phyloP scores from a whole-genome alignment of 331 rosid genomes.

The Phaseolus coccineus region DNA sequence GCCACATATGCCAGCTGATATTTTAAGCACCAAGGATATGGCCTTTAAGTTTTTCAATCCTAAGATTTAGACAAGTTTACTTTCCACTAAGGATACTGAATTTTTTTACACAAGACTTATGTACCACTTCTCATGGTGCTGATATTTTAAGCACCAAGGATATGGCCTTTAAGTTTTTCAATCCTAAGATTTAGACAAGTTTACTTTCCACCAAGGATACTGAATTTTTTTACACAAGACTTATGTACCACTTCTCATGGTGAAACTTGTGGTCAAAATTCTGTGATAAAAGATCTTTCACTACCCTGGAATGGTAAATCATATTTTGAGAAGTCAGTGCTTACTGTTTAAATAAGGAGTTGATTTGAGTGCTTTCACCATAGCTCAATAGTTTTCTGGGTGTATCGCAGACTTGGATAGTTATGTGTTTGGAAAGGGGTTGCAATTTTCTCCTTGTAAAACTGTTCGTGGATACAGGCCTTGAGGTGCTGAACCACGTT shows the following conservation, averaged over 20 bases:
- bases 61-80: conserved; percentile 54
- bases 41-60: conserved; percentile 56
- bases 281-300: conserved; percentile 47
- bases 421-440: too few relatives aligned
- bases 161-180: conserved; percentile 42
- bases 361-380: too few relatives aligned
- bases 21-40: too few relatives aligned
- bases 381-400: too few relatives aligned
- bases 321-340: conserved; percentile 59
- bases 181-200: conserved; percentile 61
- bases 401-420: too few relatives aligned
- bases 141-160: conserved; percentile 22
- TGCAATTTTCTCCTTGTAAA: too few relatives aligned
- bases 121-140: conserved; percentile 57
- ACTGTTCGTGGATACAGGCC: too few relatives aligned
- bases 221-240: conserved; percentile 58
- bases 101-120: conserved; percentile 56
- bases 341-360: conserved; percentile 16
- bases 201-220: conserved; percentile 58
- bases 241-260: conserved; percentile 57
- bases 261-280: conserved; percentile 76
- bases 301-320: conserved; percentile 52
- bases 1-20: conserved; percentile 79
- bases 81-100: conserved; percentile 60
- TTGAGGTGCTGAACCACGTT: too few relatives aligned